Evolutionary conservation across 805 yeast genomes (phyloP).

Genomic region (Saccharomycopsis oosterbeekiorum): DNA sequence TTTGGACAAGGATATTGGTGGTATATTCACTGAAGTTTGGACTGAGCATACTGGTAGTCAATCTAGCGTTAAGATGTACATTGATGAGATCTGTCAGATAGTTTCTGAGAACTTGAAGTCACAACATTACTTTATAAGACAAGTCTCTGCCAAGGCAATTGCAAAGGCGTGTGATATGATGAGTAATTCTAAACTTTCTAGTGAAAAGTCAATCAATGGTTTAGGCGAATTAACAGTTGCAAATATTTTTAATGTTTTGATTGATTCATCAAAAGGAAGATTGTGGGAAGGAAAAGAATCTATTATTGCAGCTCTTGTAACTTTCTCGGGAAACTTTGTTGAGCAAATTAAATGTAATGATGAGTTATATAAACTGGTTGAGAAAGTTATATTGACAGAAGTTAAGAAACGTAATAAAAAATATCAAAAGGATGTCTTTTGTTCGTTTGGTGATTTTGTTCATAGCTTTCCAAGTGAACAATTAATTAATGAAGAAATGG

Average conservation of each 20-base stretch:
- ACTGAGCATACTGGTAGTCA: conserved; percentile 64
- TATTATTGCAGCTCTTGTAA: conserved; percentile 59
- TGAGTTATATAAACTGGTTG: conserved; percentile 30
- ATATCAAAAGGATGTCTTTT: conserved; percentile 50
- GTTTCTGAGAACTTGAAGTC: conserved; percentile 43
- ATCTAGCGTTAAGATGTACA: conserved; percentile 58
- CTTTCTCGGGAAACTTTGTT: conserved; percentile 33
- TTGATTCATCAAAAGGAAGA: conserved; percentile 62
- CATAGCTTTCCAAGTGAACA: conserved; percentile 27
- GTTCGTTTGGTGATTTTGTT: conserved; percentile 42
- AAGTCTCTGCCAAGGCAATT: conserved; percentile 59
- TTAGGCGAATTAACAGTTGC: conserved; percentile 23
- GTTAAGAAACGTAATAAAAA: conserved; percentile 54
- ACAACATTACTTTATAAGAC: conserved; percentile 53
- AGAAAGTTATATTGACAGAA: conserved; percentile 44
- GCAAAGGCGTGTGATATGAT: conserved; percentile 46
- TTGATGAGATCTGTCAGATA: conserved; percentile 54
- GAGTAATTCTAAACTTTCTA: conserved; percentile 25
- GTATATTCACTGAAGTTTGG: conserved; percentile 60
- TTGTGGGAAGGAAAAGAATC: conserved; percentile 85
- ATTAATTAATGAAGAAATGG: conserved; percentile 28
- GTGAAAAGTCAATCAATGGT: conserved; percentile 22
- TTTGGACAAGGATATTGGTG: conserved; percentile 32
- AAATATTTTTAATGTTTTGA: conserved; percentile 40
- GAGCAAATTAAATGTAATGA: conserved; percentile 23